Evolutionary conservation across 176 grass and related monocot genomes (phyloP), one percentile per base, ranked within the genome.

Genomic region (Musa itinerans): DNA sequence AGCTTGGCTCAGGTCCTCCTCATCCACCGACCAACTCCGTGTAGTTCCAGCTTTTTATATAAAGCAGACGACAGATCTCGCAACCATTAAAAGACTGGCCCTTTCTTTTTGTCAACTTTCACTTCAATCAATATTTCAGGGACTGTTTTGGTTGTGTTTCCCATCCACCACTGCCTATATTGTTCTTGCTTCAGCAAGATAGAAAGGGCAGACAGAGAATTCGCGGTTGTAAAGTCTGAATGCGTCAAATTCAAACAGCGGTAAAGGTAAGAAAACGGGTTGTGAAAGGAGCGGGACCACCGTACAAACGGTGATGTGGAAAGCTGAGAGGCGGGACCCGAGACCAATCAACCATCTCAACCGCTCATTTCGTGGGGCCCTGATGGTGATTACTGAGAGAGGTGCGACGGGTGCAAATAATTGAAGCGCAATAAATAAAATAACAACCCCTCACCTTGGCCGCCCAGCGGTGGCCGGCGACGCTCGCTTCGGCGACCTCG

Each of bases 401-500:
- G 19, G 63, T 23, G 12, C 78, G 26, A 70, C 12, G 82, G 50
- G 56, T 61, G 22, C 9, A 65, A 26, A 11, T 65, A 65, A 26
- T 65, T 26, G 63, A 25, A 65, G 0, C 9, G 0, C 63, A 26
- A 26, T 20, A 26, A 65, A 65, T 11, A 26, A 25, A 13, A 26
- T 11, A 9, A 25, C 34, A 27, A 65, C 11, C 2, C 14, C 63
- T 65, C 63, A 65, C 63, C 63, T 65, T 23, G 23, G 13, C 63
- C 58, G 53, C 49, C 72, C 10, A 10, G 22, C 63, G 81, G 77
- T 22, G 82, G 49, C 57, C 20, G 21, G 63, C 23, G 63, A 10
- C 11, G 63, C 11, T 27, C 20, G 63, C 63, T 65, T 12, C 63
- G 20, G 63, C 21, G 12, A 29, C 17, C 8, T 71, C 16, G 1